Percentiles rank a stretch among this genome's conserved stretches.
Conservation (phyloP, 1,284 basidiomycete species). For the Cutaneotrichosporon cutaneum region DNA sequence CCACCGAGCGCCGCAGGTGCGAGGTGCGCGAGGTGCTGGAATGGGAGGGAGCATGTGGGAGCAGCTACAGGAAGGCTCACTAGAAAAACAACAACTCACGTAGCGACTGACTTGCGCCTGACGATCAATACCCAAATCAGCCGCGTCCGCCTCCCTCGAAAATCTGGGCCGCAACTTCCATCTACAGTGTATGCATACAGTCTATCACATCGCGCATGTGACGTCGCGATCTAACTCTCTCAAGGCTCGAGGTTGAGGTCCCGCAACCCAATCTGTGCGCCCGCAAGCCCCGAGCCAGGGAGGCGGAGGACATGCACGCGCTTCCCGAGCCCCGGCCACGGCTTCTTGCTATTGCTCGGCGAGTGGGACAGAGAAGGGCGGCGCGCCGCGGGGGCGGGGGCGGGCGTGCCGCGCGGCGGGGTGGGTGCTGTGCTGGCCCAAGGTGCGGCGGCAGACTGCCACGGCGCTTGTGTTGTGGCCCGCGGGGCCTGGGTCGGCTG, state of each 20-base stretch:
- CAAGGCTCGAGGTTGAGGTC: slow-evolving; percentile 8
- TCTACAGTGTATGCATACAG: slow-evolving; percentile 7
- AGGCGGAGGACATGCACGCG: slow-evolving; percentile 39
- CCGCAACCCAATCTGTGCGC: slow-evolving; percentile 3
- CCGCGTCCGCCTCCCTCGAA: not conserved
- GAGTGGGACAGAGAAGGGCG: slow-evolving; percentile 24
- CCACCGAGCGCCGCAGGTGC: not conserved
- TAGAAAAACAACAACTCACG: too few relatives aligned
- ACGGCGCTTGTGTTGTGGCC: not conserved
- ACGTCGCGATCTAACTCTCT: too few relatives aligned
- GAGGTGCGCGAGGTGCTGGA: not conserved
- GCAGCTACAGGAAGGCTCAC: too few relatives aligned
- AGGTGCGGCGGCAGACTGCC: not conserved
- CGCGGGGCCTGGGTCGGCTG: not conserved
- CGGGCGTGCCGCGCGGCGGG: not conserved
- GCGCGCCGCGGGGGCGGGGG: slow-evolving; percentile 47
- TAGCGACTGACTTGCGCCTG: too few relatives aligned
- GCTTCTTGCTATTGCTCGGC: slow-evolving; percentile 60
- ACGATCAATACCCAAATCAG: too few relatives aligned
- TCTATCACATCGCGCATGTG: not conserved
- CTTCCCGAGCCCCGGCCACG: slow-evolving; percentile 73
- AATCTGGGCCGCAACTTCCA: not conserved
- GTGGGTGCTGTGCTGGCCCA: not conserved
- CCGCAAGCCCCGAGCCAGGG: not conserved
- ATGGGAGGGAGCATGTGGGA: not conserved